These are phyloP conservation scores for Botrytis byssoidea DNA, from an alignment of 2,329 filamentous ascomycete species.

Conservation along the genomic window DNA sequence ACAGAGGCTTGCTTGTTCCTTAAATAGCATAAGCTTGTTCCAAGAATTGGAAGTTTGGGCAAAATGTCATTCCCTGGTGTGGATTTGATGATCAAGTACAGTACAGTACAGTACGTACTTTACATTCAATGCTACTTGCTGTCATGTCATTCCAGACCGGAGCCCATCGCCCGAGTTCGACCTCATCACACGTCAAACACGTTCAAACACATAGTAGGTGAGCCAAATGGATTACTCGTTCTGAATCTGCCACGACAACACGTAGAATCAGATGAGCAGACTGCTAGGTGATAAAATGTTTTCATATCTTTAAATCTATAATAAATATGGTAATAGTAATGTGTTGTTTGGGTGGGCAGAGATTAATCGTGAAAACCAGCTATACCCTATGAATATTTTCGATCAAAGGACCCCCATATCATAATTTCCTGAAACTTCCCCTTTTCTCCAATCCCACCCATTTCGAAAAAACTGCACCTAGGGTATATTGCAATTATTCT, in stretches of 20 bases:
- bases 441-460: background rate
- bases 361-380: background rate
- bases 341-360: background rate
- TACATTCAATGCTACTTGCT: background rate
- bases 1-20: no score
- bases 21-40: background rate
- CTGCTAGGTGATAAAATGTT: background rate
- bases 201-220: background rate
- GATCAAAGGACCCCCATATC: background rate
- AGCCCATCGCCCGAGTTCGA: constrained; percentile 2
- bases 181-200: constrained; percentile 15
- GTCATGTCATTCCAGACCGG: constrained; percentile 1
- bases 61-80: background rate
- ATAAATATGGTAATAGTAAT: constrained; percentile 9
- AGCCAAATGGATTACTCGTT: constrained; percentile 7
- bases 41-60: background rate
- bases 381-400: constrained; percentile 6
- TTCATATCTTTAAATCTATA: background rate
- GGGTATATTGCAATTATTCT: constrained; percentile 21
- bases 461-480: constrained; percentile 10
- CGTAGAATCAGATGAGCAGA: constrained; percentile 9
- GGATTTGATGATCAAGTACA: background rate
- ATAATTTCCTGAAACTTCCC: constrained; percentile 4
- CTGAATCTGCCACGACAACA: constrained; percentile 16
- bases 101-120: background rate